A percentile compares a stretch with the other conserved stretches of the same genome.
These are phyloP conservation scores for Skeletonema menzelii DNA, from an alignment of 108 stramenopile genomes.

Conservation along the genomic window DNA sequence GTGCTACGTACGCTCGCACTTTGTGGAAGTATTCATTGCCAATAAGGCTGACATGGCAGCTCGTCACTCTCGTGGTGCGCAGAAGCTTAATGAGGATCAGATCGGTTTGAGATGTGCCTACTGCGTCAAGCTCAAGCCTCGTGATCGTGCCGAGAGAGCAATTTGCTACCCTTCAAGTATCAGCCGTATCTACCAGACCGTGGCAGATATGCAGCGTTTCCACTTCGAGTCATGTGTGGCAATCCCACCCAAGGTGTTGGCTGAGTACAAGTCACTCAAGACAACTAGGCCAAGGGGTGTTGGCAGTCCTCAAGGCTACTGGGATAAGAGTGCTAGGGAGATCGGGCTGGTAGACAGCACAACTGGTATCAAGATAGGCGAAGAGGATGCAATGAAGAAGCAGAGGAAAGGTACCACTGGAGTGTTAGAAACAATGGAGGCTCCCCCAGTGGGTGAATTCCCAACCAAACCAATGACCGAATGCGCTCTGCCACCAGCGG, in stretches of 20 bases:
- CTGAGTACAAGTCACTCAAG: constrained; percentile 76
- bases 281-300: constrained; percentile 86
- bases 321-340: constrained; percentile 80
- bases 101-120: constrained; percentile 86
- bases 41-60: constrained; percentile 68
- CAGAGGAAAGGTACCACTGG: constrained; percentile 27
- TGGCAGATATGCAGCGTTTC: constrained; percentile 88
- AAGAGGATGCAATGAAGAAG: constrained; percentile 2
- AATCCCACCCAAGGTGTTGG: constrained; percentile 67
- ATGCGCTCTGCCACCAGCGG: not conserved
- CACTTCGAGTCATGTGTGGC: constrained; percentile 86
- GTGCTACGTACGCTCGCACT: constrained; percentile 84
- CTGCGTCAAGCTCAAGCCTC: constrained; percentile 73
- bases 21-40: constrained; percentile 86
- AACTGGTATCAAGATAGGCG: constrained; percentile 59
- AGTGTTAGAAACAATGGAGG: not conserved
- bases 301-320: constrained; percentile 86
- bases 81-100: constrained; percentile 77
- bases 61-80: constrained; percentile 87
- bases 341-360: constrained; percentile 79
- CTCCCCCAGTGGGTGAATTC: not conserved
- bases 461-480: not conserved
- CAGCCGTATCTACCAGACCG: constrained; percentile 77
- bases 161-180: constrained; percentile 80
- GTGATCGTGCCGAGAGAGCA: constrained; percentile 86